These are phyloP conservation scores for Biscogniauxia sp. DNA, from an alignment of 2,329 filamentous ascomycete genomes.

Conservation along the genomic window DNA sequence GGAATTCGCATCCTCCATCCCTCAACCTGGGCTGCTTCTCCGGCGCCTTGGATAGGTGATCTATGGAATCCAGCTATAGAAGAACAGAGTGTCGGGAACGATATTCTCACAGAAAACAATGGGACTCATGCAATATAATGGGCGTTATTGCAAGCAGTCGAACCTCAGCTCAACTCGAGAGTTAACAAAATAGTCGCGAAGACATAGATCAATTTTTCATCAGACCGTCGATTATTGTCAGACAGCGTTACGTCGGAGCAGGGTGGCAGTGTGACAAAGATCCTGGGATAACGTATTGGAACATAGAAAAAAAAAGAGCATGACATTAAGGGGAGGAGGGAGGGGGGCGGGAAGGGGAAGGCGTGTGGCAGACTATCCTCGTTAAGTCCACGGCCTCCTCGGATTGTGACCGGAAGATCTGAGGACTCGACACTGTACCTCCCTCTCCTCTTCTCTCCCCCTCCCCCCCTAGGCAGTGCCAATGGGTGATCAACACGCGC, in stretches of 20 bases:
- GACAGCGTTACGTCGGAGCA: neutral
- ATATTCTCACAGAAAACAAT: neutral
- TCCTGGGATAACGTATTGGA: neutral
- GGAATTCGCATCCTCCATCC: neutral
- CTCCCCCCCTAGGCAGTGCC: neutral
- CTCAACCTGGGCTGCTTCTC: neutral
- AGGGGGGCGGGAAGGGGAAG: neutral
- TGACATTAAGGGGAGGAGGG: neutral
- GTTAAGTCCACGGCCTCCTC: neutral
- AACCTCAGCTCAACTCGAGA: neutral
- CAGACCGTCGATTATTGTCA: neutral
- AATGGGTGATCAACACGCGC: neutral
- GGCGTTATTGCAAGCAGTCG: neutral
- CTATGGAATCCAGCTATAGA: neutral
- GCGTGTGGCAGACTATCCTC: neutral
- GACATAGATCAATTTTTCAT: neutral
- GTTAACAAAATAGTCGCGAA: neutral
- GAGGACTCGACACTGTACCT: neutral
- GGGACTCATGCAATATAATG: conserved; percentile 1
- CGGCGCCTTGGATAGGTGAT: neutral
- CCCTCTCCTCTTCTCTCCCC: no score
- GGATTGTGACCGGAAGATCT: neutral
- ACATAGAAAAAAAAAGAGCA: neutral
- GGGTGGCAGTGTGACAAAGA: neutral
- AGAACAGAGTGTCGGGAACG: neutral